phyloP scores from a whole-genome alignment of 2,329 filamentous ascomycete genomes.

The Neonectria magnoliae region DNA sequence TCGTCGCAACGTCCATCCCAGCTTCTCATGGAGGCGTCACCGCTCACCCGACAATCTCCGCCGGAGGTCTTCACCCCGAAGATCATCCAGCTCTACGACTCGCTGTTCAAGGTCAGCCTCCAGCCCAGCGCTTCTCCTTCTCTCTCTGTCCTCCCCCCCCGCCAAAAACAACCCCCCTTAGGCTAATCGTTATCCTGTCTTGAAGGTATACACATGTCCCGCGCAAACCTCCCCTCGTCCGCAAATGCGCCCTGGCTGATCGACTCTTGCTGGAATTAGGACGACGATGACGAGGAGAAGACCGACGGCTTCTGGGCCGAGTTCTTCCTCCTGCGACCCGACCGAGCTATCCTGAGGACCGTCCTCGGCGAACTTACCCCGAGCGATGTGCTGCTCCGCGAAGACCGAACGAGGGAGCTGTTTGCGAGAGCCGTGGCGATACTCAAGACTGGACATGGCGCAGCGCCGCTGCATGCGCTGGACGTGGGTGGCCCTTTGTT shows the following conservation, averaged over 20 bases:
- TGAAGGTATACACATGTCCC: constrained; percentile 41
- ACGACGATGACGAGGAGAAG: constrained; percentile 73
- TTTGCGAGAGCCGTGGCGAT: constrained; percentile 78
- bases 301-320: constrained; percentile 95
- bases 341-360: constrained; percentile 72
- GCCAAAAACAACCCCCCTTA: constrained; percentile 8
- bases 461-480: constrained; percentile 80
- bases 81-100: constrained; percentile 88
- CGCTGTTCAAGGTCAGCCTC: constrained; percentile 75
- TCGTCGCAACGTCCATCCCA: constrained; percentile 8
- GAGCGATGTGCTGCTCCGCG: constrained; percentile 79
- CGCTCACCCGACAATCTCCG: constrained; percentile 89
- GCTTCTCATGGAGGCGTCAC: constrained; percentile 81
- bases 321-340: constrained; percentile 90
- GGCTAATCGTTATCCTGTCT: constrained; percentile 28
- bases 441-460: constrained; percentile 68
- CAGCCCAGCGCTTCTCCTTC: constrained; percentile 12
- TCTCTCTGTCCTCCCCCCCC: not conserved
- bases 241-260: constrained; percentile 43
- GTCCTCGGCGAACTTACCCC: constrained; percentile 77
- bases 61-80: constrained; percentile 95
- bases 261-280: constrained; percentile 52
- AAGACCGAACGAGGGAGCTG: constrained; percentile 81
- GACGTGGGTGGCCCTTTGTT: constrained; percentile 69
- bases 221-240: constrained; percentile 12